A percentile compares a stretch with the other conserved stretches of the same genome.
Conservation (phyloP, 805 yeast genomes). For the Candida coquimbonensis region DNA sequence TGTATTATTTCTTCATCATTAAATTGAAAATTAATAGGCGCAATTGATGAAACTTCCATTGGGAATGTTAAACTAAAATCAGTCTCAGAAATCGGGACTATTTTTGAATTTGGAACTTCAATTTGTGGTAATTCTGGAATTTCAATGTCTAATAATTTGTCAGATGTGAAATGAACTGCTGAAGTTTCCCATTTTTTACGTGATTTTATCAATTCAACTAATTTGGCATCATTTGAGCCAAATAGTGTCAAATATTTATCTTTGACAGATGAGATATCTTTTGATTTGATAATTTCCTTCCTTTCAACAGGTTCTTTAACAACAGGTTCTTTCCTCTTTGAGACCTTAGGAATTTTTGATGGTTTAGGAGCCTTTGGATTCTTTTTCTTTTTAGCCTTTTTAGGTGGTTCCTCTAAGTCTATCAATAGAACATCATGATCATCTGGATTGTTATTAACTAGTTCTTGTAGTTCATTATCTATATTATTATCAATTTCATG, state of each 20-base stretch:
- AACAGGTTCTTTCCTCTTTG: neutral
- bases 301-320: neutral
- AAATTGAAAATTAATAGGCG: constrained; percentile 14
- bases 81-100: constrained; percentile 13
- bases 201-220: constrained; percentile 34
- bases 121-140: constrained; percentile 3
- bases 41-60: neutral
- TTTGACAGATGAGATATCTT: constrained; percentile 30
- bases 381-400: too few species aligned
- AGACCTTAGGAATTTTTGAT: neutral
- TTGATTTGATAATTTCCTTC: constrained; percentile 9
- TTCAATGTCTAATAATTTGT: constrained; percentile 18
- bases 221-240: constrained; percentile 42
- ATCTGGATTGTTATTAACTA: neutral
- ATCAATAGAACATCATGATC: neutral
- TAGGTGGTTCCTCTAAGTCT: neutral
- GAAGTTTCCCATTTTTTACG: constrained; percentile 45
- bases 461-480: constrained; percentile 4
- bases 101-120: constrained; percentile 10
- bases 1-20: constrained; percentile 8
- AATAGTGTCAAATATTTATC: constrained; percentile 38
- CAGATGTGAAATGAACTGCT: constrained; percentile 36
- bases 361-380: neutral
- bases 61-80: constrained; percentile 24
- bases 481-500: constrained; percentile 7